Base-by-base conservation (phyloP, 164 flowering plant species). In the Magnolia sinica region DNA sequence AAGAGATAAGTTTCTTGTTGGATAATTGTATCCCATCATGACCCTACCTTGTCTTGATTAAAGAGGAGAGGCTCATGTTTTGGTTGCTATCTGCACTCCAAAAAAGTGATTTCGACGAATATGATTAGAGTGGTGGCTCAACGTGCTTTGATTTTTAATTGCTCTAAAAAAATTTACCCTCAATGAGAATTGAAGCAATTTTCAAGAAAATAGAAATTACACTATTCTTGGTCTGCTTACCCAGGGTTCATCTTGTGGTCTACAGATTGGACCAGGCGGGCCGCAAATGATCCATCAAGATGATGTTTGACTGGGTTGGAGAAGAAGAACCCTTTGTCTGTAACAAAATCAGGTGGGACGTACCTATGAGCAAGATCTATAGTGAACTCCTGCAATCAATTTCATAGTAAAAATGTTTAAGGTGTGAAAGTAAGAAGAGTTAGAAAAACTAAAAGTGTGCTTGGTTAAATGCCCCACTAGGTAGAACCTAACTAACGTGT, bases 281-380 rank as follows among this genome's bases (percentile, higher is more conserved):
- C 98, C 31, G 98, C 98, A 88, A 95, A 95, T 45, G 98, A 90
- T 37, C 98, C 98, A 80, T 95, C 98, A 55, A 93, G 85, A 61
- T 88, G 84, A 85, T 93, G 97, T 76, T 86, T 89, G 63, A 93
- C 89, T 8, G 98, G 98, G 78, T 88, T 83, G 37, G 98, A 93
- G 78, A 78, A 84, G 80, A 85, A 95, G 85, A 91, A 95, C 71
- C 97, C 97, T 19, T 63, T 73, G 52, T 84, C 77, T 1, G 88
- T 90, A 11, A 89, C 85, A 77, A 95, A 93, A 37, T 81, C 83
- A 45, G 83, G 77, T 14, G 96, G 89, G 14, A 89, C 93, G 68
- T 84, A 95, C 83, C 81, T 87, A 72, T 81, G 85, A 49, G 73
- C 94, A 58, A 92, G 84, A 79, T 92, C 96, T 61, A 90, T 72